These are phyloP conservation scores for Acanthamoeba sp. DNA, from an alignment of 208 protist genomes.

Conservation along the genomic window DNA sequence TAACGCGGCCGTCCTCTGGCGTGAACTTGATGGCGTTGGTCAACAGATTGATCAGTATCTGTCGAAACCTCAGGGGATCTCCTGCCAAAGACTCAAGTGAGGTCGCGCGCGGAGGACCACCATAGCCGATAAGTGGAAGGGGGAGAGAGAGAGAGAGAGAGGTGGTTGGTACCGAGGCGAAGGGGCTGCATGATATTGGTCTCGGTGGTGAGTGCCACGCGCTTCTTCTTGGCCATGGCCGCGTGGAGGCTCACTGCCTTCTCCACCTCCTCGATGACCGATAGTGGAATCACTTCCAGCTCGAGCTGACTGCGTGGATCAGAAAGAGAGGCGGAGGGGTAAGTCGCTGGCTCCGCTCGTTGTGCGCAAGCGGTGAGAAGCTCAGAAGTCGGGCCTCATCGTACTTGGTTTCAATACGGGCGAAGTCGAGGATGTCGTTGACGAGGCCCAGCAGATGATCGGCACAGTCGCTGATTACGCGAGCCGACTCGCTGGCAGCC, in stretches of 20 bases:
- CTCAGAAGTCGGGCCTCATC: too few species aligned
- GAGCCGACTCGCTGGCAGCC: not conserved
- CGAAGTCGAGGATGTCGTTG: constrained; percentile 45
- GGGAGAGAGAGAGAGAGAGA: too few species aligned
- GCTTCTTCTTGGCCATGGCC: constrained; percentile 7
- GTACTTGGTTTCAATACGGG: constrained; percentile 35
- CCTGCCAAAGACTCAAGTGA: not conserved
- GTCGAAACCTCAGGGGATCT: not conserved
- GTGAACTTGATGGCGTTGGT: constrained; percentile 35
- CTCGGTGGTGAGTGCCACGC: not conserved
- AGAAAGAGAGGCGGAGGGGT: too few species aligned
- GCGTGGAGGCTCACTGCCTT: not conserved
- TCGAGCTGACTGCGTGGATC: not conserved
- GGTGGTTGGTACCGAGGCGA: not conserved
- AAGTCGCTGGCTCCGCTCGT: too few species aligned
- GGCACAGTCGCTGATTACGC: constrained; percentile 29
- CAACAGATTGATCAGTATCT: constrained; percentile 35
- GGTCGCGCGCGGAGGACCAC: too few species aligned
- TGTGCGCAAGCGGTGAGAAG: too few species aligned
- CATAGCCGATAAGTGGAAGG: too few species aligned
- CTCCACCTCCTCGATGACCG: not conserved
- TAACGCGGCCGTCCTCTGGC: not conserved
- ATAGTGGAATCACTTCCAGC: not conserved
- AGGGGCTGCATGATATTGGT: not conserved
- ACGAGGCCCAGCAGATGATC: constrained; percentile 43